Evolutionary conservation across 1,284 basidiomycete species (phyloP), one percentile per base, ranked within the genome.

Genomic region (Leucoagaricus sp.): DNA sequence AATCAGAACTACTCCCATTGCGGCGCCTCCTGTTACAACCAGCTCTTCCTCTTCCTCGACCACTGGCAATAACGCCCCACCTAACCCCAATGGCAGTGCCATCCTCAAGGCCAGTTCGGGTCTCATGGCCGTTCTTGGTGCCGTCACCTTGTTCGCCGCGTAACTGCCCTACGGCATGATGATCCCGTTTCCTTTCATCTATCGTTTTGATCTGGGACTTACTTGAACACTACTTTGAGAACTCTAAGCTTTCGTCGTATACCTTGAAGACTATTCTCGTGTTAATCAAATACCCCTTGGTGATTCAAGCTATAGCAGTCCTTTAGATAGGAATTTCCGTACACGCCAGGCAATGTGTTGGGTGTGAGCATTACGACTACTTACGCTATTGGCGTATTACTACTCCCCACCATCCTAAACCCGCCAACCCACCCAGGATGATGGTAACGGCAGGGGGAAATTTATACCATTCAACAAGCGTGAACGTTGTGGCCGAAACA

Each of bases 401-500:
- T 19, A 60, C 69, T 21, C 64, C 69, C 63, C 66, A 72, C 71
- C 71, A 74, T 5, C 58, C 65, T 31, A 72, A 53, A 21, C 71
- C 71, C 42, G 67, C 65, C 12, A 63, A 50, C 8, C 69, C 71
- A 28, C 72, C 72, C 15, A 60, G 48, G 25, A 72, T 41, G 52
- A 74, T 72, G 1, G 70, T 71, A 36, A 69, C 53, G 6, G 69
- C 64, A 13, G 71, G 65, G 10, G 68, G 65, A 6, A 69, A 58
- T 6, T 60, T 60, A 58, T 69, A 74, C 70, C 70, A 73, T 59
- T 72, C 70, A 1, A 72, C 69, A 6, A 62, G 62, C 1, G 69
- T 68, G 52, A 67, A 72, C n/a, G 69, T 68, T 1, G 61, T 51
- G 1, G 68, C 63, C 0, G 71, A 62, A 40, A 72, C 60, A 17